phyloP scores from a whole-genome alignment of 1,139 yeast species.

The Taphrina populina region DNA sequence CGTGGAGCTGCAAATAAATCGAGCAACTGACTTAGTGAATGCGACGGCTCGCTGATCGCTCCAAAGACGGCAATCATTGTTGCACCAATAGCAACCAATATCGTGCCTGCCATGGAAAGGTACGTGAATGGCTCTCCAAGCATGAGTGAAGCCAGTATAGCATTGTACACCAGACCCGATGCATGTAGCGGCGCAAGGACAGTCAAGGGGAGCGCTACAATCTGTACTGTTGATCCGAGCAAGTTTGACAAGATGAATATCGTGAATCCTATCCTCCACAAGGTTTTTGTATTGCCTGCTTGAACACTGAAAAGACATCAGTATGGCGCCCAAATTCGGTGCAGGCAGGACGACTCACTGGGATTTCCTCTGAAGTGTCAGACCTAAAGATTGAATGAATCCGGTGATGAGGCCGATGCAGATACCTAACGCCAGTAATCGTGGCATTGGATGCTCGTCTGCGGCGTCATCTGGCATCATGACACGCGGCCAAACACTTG shows the following conservation, averaged over 20 bases:
- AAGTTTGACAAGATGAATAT: slow-evolving; percentile 72
- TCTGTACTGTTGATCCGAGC: slow-evolving; percentile 78
- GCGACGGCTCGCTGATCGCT: slow-evolving; percentile 55
- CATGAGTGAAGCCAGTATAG: slow-evolving; percentile 67
- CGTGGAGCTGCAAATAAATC: slow-evolving; percentile 47
- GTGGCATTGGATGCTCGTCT: slow-evolving; percentile 30
- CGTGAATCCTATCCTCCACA: slow-evolving; percentile 75
- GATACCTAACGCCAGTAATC: slow-evolving; percentile 38
- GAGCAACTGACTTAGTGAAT: slow-evolving; percentile 52
- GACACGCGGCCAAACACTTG: too few relatives aligned
- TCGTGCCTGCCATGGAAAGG: slow-evolving; percentile 54
- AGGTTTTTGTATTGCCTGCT: slow-evolving; percentile 37
- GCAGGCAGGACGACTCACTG: slow-evolving; percentile 51
- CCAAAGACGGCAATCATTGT: slow-evolving; percentile 78
- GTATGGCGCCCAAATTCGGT: too few relatives aligned
- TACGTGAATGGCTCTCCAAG: slow-evolving; percentile 64
- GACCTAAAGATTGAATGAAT: slow-evolving; percentile 74
- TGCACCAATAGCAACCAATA: slow-evolving; percentile 71
- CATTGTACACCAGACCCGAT: slow-evolving; percentile 80
- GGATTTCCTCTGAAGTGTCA: slow-evolving; percentile 79
- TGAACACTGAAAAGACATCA: slow-evolving; percentile 24
- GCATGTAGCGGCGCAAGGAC: slow-evolving; percentile 82
- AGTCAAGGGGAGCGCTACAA: slow-evolving; percentile 77
- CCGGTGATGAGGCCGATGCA: slow-evolving; percentile 70
- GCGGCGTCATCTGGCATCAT: not conserved